Conservation (phyloP, 2,329 filamentous ascomycete genomes). For the Epicoccum nigrum region DNA sequence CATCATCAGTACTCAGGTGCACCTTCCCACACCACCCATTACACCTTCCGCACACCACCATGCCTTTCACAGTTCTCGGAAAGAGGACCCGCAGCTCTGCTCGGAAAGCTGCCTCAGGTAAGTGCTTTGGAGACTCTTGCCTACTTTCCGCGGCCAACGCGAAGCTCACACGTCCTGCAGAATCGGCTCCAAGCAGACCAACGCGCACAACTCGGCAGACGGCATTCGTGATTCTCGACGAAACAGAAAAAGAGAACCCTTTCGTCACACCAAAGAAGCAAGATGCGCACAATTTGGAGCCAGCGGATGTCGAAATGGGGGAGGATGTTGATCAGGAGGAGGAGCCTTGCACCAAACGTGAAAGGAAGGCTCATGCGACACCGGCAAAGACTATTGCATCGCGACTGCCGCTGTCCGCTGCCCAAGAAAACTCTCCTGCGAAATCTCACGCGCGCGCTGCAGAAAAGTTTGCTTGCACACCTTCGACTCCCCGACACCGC, state of each 20-base stretch:
- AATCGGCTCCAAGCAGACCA: conserved; percentile 27
- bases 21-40: conserved; percentile 31
- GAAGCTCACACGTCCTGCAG: conserved; percentile 35
- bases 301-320: conserved; percentile 52
- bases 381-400: conserved; percentile 55
- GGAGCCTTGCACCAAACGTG: conserved; percentile 45
- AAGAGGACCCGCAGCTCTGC: conserved; percentile 48
- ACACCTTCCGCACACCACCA: conserved; percentile 29
- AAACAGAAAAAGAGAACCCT: conserved; percentile 73
- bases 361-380: conserved; percentile 41
- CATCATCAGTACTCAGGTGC: conserved; percentile 17
- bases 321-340: conserved; percentile 44
- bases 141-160: conserved; percentile 22
- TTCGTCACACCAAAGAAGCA: conserved; percentile 51
- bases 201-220: conserved; percentile 53
- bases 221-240: conserved; percentile 56
- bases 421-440: conserved; percentile 55
- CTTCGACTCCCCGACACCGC: conserved; percentile 76
- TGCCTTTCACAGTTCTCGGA: conserved; percentile 46
- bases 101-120: conserved; percentile 34
- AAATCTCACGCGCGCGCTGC: conserved; percentile 59
- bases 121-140: conserved; percentile 18
- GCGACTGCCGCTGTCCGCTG: conserved; percentile 52
- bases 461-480: conserved; percentile 55
- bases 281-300: conserved; percentile 47